Conservation (phyloP, 805 yeast genomes). For the Starmerella davenportii region DNA sequence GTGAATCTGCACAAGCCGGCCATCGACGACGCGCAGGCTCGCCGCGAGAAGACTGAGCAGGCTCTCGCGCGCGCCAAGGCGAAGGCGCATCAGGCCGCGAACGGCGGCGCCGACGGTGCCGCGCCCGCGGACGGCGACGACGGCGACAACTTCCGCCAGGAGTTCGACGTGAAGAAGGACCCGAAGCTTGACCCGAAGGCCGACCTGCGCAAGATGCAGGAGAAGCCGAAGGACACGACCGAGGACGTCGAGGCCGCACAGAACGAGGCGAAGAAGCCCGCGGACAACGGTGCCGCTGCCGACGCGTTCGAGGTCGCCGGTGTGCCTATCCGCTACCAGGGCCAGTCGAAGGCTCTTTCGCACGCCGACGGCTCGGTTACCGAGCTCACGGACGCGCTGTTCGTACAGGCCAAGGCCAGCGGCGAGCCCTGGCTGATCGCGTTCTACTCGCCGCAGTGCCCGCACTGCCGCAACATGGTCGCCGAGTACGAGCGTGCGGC, state of each 20-base stretch:
- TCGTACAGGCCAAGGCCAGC: slow-evolving; percentile 19
- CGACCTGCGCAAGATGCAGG: neutral
- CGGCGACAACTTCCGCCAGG: neutral
- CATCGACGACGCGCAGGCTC: neutral
- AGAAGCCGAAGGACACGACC: neutral
- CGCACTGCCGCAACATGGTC: slow-evolving; percentile 24
- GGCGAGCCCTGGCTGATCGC: slow-evolving; percentile 26
- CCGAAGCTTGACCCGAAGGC: neutral
- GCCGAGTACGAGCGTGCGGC: slow-evolving; percentile 26
- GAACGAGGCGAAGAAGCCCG: neutral
- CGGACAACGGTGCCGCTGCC: neutral
- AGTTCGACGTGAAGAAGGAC: neutral
- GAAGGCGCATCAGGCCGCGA: neutral
- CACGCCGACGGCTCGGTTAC: slow-evolving; percentile 22
- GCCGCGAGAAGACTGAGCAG: neutral
- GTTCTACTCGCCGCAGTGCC: slow-evolving; percentile 27
- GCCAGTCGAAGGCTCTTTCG: slow-evolving; percentile 1
- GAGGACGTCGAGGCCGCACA: neutral
- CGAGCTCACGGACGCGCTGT: slow-evolving; percentile 18
- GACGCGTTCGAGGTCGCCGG: neutral
- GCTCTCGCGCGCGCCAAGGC: neutral
- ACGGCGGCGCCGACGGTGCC: neutral
- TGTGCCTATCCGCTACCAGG: neutral
- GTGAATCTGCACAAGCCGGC: neutral
- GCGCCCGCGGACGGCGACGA: neutral